phyloP scores from a whole-genome alignment of 257 asterid genomes.

The Solanum pinnatisectum region DNA sequence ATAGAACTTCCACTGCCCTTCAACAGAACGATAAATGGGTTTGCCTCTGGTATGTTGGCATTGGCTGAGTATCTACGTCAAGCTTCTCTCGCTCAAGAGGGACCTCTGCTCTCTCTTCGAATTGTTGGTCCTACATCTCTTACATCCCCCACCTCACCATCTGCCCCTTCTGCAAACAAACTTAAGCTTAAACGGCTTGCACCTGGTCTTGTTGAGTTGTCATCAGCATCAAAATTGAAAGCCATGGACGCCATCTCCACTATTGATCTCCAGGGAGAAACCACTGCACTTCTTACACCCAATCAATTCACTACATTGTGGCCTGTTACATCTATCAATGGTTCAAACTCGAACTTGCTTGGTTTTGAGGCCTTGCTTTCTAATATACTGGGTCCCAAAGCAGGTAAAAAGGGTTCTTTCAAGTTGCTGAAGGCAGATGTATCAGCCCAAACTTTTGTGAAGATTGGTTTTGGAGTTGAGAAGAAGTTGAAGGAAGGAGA shows the following conservation, averaged over 20 bases:
- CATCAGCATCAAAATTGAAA: constrained; percentile 59
- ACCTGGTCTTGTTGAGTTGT: constrained; percentile 93
- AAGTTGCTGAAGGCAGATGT: constrained; percentile 82
- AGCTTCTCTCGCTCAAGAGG: constrained; percentile 38
- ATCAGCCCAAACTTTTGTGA: constrained; percentile 74
- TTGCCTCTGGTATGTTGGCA: constrained; percentile 73
- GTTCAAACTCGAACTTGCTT: constrained; percentile 53
- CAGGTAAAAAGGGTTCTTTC: constrained; percentile 58
- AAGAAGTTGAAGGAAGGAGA: constrained; percentile 53
- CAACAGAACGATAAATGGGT: constrained; percentile 41
- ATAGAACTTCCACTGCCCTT: constrained; percentile 84
- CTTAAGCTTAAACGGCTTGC: constrained; percentile 95
- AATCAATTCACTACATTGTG: constrained; percentile 51
- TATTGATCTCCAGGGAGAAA: constrained; percentile 57
- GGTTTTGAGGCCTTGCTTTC: constrained; percentile 81
- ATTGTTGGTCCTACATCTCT: constrained; percentile 91
- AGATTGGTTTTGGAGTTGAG: constrained; percentile 84
- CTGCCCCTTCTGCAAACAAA: constrained; percentile 42
- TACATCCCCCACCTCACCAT: constrained; percentile 58
- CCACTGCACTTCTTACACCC: constrained; percentile 54
- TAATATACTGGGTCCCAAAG: constrained; percentile 65
- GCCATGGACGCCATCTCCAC: constrained; percentile 25
- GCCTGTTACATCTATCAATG: constrained; percentile 76
- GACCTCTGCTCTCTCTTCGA: constrained; percentile 70
- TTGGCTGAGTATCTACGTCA: constrained; percentile 70